Conservation (phyloP, 1,139 yeast genomes). For the Hyphopichia khmerensis region DNA sequence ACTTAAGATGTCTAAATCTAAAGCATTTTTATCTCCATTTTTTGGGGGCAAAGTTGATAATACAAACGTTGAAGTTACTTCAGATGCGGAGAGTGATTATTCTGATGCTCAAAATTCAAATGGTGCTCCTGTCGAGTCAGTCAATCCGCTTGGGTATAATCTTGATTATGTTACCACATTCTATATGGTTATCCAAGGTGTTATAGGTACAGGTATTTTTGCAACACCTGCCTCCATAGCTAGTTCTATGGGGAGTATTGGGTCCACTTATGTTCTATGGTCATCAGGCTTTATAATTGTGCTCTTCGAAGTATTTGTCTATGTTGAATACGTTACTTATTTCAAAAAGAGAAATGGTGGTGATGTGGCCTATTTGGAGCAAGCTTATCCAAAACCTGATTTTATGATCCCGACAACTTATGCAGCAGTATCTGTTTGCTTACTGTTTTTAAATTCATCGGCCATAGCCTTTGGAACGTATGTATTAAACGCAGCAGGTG, state of each 20-base stretch:
- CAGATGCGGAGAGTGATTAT: conserved; percentile 1
- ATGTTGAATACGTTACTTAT: conserved; percentile 40
- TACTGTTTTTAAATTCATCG: conserved; percentile 40
- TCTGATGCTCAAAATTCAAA: conserved; percentile 16
- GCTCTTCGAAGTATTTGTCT: conserved; percentile 30
- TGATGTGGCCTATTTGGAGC: conserved; percentile 44
- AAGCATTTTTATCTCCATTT: conserved; percentile 1
- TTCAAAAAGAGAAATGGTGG: conserved; percentile 40
- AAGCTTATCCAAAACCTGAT: conserved; percentile 40
- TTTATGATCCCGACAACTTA: conserved; percentile 40
- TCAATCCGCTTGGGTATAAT: conserved; percentile 39
- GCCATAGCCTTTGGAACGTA: conserved; percentile 44
- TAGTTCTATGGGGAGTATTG: conserved; percentile 39
- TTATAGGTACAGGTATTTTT: conserved; percentile 48
- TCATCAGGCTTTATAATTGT: conserved; percentile 37
- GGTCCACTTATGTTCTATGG: conserved; percentile 45
- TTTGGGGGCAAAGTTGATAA: neutral
- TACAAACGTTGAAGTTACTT: neutral
- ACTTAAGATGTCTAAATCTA: neutral
- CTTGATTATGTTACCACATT: conserved; percentile 30
- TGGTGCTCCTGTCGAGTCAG: conserved; percentile 40
- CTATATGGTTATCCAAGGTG: conserved; percentile 37
- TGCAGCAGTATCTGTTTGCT: conserved; percentile 40
- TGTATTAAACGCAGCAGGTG: conserved; percentile 35
- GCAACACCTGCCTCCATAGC: conserved; percentile 39